Base-by-base conservation (phyloP, 306 rosid species). In the Quercus engelmannii region DNA sequence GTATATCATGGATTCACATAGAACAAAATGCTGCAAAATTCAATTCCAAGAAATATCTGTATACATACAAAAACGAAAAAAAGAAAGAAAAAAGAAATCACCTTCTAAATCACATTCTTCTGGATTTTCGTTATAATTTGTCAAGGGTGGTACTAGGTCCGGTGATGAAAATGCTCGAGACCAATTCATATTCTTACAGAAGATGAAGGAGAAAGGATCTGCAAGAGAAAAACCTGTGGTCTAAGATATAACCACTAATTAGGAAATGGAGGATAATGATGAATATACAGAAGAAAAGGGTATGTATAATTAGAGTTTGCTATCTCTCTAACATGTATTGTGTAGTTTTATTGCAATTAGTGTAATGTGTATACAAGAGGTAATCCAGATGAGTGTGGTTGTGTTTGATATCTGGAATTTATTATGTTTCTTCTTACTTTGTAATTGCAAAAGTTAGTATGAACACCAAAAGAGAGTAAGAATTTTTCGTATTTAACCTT, bases 91-190 rank as follows among this genome's bases (percentile, higher is more conserved):
- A 15, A 28, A 31, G 23, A 1, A 10, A 81, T 88, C 82, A 94
- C 98, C 98, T 83, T 82, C 97, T 23, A 92, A 84, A 51, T 55
- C 33, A 73, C 82, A 86, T 79, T 87, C 91, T 25, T 80, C 91
- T 41, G 68, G 57, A 4, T 49, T 78, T 67, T 13, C 87, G 33
- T 30, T 31, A 35, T 82, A 80, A 71, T 62, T 83, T 63, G 83
- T 19, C n/a, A 86, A 81, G 52, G 91, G 75, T 80, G 91, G 28
- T 11, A 31, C 43, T 46, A 88, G 73, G 17, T 87, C 84, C 0
- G 93, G 93, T 41, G 92, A 91, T 49, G 97, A 91, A 81, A 65
- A 74, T 55, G 90, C 89, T 81, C 90, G 84, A 59, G 26, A 1
- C 15, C 78, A 84, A 72, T 76, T 91, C 90, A 86, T 82, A 76